Conservation (phyloP, 495 filamentous ascomycete genomes). For the Aspergillus heteromorphus region DNA sequence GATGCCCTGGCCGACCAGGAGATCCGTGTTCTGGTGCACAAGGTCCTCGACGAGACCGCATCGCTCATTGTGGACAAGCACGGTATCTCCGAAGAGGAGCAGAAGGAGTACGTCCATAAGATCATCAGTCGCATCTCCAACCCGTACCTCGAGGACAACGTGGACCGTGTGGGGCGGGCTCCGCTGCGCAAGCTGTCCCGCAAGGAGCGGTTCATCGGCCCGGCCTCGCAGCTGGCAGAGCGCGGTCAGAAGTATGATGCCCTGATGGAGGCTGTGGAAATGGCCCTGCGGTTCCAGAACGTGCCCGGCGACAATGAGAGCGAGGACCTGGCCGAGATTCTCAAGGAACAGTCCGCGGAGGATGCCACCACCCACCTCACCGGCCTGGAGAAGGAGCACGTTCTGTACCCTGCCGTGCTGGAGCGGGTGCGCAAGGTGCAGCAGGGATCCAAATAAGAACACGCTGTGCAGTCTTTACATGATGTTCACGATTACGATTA, state of each 20-base stretch:
- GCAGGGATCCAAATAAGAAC: constrained; percentile 38
- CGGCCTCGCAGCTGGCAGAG: constrained; percentile 79
- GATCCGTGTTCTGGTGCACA: constrained; percentile 70
- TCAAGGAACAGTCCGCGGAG: constrained; percentile 58
- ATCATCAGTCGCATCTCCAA: constrained; percentile 92
- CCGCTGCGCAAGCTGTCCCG: constrained; percentile 87
- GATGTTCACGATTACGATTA: constrained; percentile 5
- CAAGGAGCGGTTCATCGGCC: constrained; percentile 93
- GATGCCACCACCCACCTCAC: constrained; percentile 71
- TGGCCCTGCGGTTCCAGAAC: constrained; percentile 89
- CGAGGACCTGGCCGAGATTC: constrained; percentile 71
- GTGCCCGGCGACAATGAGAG: constrained; percentile 86
- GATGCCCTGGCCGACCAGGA: constrained; percentile 66
- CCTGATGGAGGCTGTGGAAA: constrained; percentile 71
- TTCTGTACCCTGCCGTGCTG: constrained; percentile 65
- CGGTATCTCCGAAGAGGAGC: constrained; percentile 67
- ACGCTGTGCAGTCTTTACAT: background rate
- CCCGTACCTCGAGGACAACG: constrained; percentile 85
- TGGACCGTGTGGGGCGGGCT: constrained; percentile 92
- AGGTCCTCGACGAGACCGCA: constrained; percentile 74
- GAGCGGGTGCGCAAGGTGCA: constrained; percentile 77
- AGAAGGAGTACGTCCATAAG: constrained; percentile 83
- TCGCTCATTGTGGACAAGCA: constrained; percentile 82
- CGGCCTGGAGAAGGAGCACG: constrained; percentile 65
- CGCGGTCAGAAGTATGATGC: constrained; percentile 61